phyloP scores from a whole-genome alignment of 177 flowering plant genomes.

The Vitis hybrid region DNA sequence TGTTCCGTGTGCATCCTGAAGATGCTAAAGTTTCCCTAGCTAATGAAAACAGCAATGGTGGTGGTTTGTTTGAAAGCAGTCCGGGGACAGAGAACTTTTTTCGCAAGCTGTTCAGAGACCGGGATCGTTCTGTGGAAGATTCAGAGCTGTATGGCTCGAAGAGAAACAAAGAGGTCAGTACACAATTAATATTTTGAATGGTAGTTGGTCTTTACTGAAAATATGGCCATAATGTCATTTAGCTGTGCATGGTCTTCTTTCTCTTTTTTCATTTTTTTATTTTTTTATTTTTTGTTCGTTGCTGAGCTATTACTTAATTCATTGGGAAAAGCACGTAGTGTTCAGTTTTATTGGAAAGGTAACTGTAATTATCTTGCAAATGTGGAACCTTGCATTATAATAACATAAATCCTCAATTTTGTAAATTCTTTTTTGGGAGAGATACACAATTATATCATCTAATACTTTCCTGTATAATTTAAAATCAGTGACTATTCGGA shows the following conservation, averaged over 20 bases:
- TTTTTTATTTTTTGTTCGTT: no score
- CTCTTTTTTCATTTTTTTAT: not conserved
- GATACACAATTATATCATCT: no score
- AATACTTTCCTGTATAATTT: no score
- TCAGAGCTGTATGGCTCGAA: constrained; percentile 84
- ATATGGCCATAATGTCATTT: not conserved
- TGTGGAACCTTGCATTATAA: no score
- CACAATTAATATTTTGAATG: not conserved
- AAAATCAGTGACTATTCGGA: no score
- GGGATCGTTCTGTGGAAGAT: constrained; percentile 93
- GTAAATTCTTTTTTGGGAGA: no score
- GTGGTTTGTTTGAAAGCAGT: constrained; percentile 67
- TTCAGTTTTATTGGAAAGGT: no score
- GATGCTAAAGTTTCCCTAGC: constrained; percentile 43
- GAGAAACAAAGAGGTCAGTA: constrained; percentile 78
- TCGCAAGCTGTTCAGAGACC: constrained; percentile 89
- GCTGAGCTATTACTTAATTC: no score
- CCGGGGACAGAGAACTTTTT: constrained; percentile 96
- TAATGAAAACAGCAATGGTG: constrained; percentile 50
- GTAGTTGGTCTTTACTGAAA: not conserved
- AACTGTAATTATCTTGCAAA: no score
- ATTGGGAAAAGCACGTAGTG: no score
- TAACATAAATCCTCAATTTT: no score
- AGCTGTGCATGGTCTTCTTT: not conserved
- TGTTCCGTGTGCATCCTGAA: constrained; percentile 94